Evolutionary conservation across 163 green algal species (phyloP).

Genomic region (Trebouxia gelatinosa): DNA sequence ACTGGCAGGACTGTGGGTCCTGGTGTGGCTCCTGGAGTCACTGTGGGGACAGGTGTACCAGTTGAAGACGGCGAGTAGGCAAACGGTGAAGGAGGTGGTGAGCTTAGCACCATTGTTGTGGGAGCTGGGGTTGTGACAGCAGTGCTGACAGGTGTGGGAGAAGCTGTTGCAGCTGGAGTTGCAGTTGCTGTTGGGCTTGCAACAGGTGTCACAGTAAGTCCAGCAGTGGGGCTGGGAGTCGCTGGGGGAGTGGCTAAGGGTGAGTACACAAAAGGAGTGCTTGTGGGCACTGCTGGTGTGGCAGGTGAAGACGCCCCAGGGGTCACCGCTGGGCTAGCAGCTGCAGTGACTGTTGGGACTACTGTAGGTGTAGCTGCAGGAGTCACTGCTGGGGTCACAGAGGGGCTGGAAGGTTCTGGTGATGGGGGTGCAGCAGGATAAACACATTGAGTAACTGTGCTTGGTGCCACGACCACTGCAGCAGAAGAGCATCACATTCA

Average conservation of each 20-base stretch:
- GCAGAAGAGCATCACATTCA: not conserved
- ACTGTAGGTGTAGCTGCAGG: not conserved
- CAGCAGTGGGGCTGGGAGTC: not conserved
- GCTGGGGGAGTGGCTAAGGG: not conserved
- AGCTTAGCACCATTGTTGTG: not conserved
- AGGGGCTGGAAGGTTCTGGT: not conserved
- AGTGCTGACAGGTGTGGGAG: not conserved
- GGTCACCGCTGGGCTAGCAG: not conserved
- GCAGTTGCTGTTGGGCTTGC: not conserved
- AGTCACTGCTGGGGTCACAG: constrained; percentile 1
- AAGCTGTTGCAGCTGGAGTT: not conserved
- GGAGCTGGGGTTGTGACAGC: not conserved
- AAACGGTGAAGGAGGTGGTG: not conserved
- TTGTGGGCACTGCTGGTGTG: not conserved
- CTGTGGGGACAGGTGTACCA: not conserved
- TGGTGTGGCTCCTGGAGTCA: not conserved
- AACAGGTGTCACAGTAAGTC: not conserved
- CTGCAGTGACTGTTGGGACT: not conserved
- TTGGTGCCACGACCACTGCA: constrained; percentile 3
- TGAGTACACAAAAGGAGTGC: not conserved
- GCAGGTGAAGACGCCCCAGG: too few relatives aligned
- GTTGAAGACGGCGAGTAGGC: not conserved
- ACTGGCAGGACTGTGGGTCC: not conserved
- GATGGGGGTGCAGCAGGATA: not conserved
- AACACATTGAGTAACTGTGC: not conserved